A percentile compares a stretch with the other conserved stretches of the same genome.
Evolutionary conservation across 2,329 filamentous ascomycete genomes (phyloP).

Genomic region (Akanthomyces dipterigenus): DNA sequence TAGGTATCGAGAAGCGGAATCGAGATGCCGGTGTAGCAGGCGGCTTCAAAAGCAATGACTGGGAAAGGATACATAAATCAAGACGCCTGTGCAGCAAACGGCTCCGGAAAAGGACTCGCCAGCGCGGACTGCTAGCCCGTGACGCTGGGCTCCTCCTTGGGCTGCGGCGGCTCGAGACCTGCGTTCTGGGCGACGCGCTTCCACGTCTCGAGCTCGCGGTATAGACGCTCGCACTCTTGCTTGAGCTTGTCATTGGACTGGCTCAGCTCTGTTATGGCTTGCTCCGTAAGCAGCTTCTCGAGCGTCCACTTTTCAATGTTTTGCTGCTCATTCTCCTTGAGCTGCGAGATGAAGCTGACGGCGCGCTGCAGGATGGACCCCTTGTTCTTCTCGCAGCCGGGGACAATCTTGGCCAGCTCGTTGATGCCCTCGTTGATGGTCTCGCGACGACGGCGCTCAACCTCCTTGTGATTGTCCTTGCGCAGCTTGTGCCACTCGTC

Average conservation of each 20-base stretch:
- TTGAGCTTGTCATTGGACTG: slow-evolving; percentile 83
- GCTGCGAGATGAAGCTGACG: slow-evolving; percentile 87
- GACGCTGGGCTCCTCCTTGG: slow-evolving; percentile 28
- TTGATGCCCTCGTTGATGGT: slow-evolving; percentile 99
- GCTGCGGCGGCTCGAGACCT: slow-evolving; percentile 41
- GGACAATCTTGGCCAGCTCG: slow-evolving; percentile 94
- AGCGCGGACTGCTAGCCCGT: slow-evolving; percentile 9
- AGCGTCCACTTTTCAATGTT: slow-evolving; percentile 93
- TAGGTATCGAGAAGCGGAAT: not conserved
- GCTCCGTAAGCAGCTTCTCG: slow-evolving; percentile 83
- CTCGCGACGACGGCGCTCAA: slow-evolving; percentile 91
- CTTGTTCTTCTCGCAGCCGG: slow-evolving; percentile 98
- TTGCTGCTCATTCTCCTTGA: slow-evolving; percentile 89
- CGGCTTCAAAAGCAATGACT: not conserved
- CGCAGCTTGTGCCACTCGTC: slow-evolving; percentile 97
- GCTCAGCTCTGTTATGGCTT: slow-evolving; percentile 82
- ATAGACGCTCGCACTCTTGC: slow-evolving; percentile 69
- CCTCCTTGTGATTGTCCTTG: slow-evolving; percentile 98
- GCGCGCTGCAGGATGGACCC: slow-evolving; percentile 91
- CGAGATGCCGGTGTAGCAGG: no score
- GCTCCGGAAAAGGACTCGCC: not conserved
- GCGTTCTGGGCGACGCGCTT: slow-evolving; percentile 61
- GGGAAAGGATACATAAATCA: not conserved
- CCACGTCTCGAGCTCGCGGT: slow-evolving; percentile 72
- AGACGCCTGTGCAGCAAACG: not conserved